Conservation (phyloP, 176 grass and related monocot species). For the Puya raimondii region DNA sequence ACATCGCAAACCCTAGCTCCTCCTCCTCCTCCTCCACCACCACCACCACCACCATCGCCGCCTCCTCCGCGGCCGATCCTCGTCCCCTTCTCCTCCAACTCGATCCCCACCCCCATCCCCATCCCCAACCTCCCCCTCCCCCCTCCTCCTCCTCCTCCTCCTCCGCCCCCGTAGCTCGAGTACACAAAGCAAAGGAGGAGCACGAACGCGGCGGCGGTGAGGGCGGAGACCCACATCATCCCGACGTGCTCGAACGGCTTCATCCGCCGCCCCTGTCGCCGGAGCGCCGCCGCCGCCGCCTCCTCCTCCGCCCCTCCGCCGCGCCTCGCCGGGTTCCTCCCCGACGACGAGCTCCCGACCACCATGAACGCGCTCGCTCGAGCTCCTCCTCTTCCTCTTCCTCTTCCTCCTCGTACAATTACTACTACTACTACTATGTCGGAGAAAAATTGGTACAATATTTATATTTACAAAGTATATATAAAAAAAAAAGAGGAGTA, state of each 20-base stretch:
- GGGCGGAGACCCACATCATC: no score
- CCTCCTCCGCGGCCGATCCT: neutral
- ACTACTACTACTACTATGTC: neutral
- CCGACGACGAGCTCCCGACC: no score
- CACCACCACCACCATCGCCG: neutral
- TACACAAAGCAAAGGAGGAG: no score
- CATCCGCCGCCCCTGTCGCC: conserved; percentile 23
- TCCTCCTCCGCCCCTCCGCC: conserved; percentile 53
- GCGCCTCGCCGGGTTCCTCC: conserved; percentile 45
- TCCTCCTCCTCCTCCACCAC: neutral
- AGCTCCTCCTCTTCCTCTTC: neutral
- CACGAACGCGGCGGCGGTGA: no score
- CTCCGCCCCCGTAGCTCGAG: conserved; percentile 18
- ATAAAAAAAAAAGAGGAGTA: no score
- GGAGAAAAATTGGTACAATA: no score
- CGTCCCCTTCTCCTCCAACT: conserved; percentile 21
- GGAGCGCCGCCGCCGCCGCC: conserved; percentile 31
- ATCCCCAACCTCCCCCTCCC: neutral
- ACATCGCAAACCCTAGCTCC: conserved; percentile 42
- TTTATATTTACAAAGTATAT: no score
- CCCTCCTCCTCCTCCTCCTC: conserved; percentile 30
- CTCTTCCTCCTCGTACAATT: neutral
- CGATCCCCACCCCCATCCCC: conserved; percentile 2
- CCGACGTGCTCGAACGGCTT: no score
- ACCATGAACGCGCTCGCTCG: no score